These are phyloP conservation scores for Rhodotorula paludigena DNA, from an alignment of 768 basidiomycete species.

Conservation along the genomic window DNA sequence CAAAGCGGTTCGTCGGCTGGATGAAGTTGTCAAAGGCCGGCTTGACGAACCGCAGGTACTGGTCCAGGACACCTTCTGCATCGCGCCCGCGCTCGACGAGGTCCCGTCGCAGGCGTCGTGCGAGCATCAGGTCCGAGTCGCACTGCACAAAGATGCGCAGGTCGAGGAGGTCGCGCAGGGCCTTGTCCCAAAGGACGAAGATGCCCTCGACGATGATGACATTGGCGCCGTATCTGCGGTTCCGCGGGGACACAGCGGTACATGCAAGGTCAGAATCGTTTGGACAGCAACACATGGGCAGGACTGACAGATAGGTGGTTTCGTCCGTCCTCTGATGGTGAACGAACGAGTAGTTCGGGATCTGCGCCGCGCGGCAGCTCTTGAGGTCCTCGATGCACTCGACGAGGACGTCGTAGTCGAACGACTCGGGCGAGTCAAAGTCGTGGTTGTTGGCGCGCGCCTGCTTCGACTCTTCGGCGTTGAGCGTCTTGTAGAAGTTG, in stretches of 20 bases:
- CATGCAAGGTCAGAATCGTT: too few species aligned
- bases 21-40: constrained; percentile 85
- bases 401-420: constrained; percentile 80
- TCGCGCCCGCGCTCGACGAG: constrained; percentile 78
- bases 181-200: constrained; percentile 76
- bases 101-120: constrained; percentile 81
- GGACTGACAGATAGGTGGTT: constrained; percentile 47
- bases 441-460: constrained; percentile 72
- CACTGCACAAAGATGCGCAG: constrained; percentile 84
- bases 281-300: too few species aligned
- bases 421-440: constrained; percentile 86
- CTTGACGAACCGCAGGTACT: constrained; percentile 88
- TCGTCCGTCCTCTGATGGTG: constrained; percentile 76
- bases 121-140: constrained; percentile 95
- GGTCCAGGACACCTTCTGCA: constrained; percentile 64
- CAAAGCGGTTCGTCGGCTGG: constrained; percentile 70
- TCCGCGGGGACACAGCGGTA: too few species aligned
- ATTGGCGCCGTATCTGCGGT: constrained; percentile 37
- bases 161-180: constrained; percentile 75
- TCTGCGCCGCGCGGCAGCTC: constrained; percentile 68
- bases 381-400: constrained; percentile 88
- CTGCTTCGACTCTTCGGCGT: constrained; percentile 69
- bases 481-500: constrained; percentile 83
- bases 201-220: constrained; percentile 69
- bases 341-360: constrained; percentile 90